Base-by-base conservation (phyloP, 306 rosid species). In the Castanea mollissima region DNA sequence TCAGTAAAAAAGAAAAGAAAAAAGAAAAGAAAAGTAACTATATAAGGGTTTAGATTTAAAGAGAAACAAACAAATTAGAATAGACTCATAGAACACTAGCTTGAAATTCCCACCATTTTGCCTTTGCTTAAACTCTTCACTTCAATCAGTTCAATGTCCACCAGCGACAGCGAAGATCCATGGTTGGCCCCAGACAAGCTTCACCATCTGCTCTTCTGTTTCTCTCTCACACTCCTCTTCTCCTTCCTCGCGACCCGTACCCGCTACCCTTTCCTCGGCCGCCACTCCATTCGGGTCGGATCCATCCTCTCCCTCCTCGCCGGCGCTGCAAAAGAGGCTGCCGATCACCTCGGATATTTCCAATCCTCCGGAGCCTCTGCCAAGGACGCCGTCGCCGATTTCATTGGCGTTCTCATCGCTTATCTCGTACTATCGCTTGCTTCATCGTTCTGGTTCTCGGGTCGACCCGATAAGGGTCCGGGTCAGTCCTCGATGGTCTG, bases 281-380 rank as follows among this genome's bases (percentile, higher is more conserved):
- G 87, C 83, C 86, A 88, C 84, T 82, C 90, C 69, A 16, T 84
- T 44, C 2, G 21, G 11, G 46, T 90, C 74, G 89, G 91, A 57
- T 90, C 94, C 46, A 68, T 82, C 16, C 44, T 64, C n/a, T 91
- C 97, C 20, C 91, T 93, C 76, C 76, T 83, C 7, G 87, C 86
- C 86, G 97, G 97, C 69, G 98, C 91, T 69, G 93, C 88, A 74
- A 93, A 93, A 84, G 98, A 93, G 76, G 83, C 82, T 69, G 98
- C 94, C 74, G 97, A 93, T 78, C 90, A 91, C 62, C 89, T 93
- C 10, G 92, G 94, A 5, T 88, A 71, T 85, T 93, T 93, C 81
- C 85, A 54, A 18, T 91, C 98, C 18, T 83, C 93, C 15, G 97
- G 94, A 5, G 97, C 98, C 57, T 93, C 97, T 31, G 34, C 80